Base-by-base conservation (phyloP, 2,329 filamentous ascomycete genomes). In the Pochonia chlamydosporia region DNA sequence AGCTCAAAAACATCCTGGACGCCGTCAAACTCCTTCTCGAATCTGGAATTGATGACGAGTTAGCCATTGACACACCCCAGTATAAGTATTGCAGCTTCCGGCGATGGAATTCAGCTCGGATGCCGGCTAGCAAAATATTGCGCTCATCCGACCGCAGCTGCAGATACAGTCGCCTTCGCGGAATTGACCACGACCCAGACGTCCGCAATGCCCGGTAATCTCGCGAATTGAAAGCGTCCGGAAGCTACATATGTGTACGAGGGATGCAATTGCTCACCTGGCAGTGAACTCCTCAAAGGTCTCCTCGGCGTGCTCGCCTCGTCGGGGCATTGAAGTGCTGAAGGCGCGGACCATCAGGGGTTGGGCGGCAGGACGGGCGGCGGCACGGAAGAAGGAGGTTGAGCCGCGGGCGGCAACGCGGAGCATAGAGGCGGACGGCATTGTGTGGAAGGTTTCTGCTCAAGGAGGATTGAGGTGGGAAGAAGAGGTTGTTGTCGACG, bases 1-100 rank as follows among this genome's bases (percentile, higher is more conserved):
- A 99, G 89, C 84, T 99, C 93, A 72, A 99, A 99, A 66, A 97
- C 92, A 76, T 99, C 93, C 75, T 97, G 89, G 58, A 99, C 93
- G 65, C 75, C 74, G 55, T 99, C 92, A 67, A 99, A 99, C 76
- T 99, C 93, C 83, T 96, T 96, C 82, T 99, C 93, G 68, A 95
- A 99, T 77, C 93, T 99, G 68, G 64, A 46, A 31, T 21, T 39
- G 25, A 16, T 20, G 24, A 24, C 13, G n/a, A 28, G 26, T 40
- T n/a, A 62, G 61, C 58, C 54, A 63, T 63, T 62, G 60, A 51
- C 7, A 13, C 20, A 13, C 16, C 8, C n/a, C 11, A 16, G 9
- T 7, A 13, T 39, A 6, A 9, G 8, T 23, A 6, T 10, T 21
- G 35, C 20, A 11, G 2, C 35, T 13, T 39, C 20, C 35, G 31